Evolutionary conservation across 768 basidiomycete genomes (phyloP), one percentile per base, ranked within the genome.

Genomic region (Mrakia gelida): DNA sequence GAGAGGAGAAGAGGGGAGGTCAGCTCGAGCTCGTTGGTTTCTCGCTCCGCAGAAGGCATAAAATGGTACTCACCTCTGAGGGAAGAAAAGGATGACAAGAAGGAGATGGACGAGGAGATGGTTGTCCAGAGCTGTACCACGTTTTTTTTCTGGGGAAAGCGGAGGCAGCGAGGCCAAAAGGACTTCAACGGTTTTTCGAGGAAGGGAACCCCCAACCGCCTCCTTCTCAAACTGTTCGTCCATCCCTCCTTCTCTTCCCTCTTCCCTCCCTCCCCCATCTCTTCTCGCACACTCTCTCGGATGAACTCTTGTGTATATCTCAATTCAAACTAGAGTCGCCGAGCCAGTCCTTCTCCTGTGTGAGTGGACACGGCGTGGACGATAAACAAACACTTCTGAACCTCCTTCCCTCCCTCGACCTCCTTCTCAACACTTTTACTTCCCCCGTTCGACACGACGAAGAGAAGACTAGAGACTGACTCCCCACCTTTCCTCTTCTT

Each of bases 321-420:
- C 56, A 65, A 67, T 75, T 75, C 75, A 75, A 75, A 75, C 75
- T 75, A 75, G 75, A 75, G 75, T 75, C 75, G 43, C 75, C 75
- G 65, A 75, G 75, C 75, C 75, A 15, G 34, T 43, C 75, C 75
- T 75, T 75, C 75, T 67, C 75, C 75, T 75, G 75, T 75, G 75
- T 75, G 75, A 67, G 75, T 75, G 75, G 75, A 68, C 67, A 68
- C 38, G 75, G 75, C 75, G 62, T 45, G 49, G 75, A 75, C 75
- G 75, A 75, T 75, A 75, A 28, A 43, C 63, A 52, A 68, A 67
- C 75, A 75, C 75, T 75, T 75, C 67, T 67, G 52, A 75, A 75
- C 65, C 65, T 15, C 34, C 54, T 49, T 41, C 74, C 21, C 18
- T 45, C 43, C 41, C 30, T 49, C 26, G 11, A 7, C 16, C 28